Percentiles rank a stretch among this genome's conserved stretches.
These are phyloP conservation scores for Tuber calosporum DNA, from an alignment of 495 filamentous ascomycete genomes.

Conservation along the genomic window DNA sequence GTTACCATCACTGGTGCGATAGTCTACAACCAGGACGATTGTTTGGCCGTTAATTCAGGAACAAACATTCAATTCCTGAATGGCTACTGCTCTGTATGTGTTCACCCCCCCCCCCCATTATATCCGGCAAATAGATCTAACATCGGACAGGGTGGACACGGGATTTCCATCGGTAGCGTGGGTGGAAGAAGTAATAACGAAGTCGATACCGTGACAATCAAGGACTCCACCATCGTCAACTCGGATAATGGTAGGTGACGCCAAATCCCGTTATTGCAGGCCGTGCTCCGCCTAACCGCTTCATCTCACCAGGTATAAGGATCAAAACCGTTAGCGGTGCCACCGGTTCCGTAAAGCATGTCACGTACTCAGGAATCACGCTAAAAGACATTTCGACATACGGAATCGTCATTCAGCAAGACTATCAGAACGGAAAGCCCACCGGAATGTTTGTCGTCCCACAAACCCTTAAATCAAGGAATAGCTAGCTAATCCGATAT, in stretches of 20 bases:
- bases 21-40: conserved; percentile 60
- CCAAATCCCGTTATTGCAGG: background rate
- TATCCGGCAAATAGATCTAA: conserved; percentile 47
- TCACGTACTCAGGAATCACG: conserved; percentile 57
- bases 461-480: background rate
- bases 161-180: conserved; percentile 63
- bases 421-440: conserved; percentile 58
- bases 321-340: conserved; percentile 58
- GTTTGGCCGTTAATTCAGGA: conserved; percentile 58
- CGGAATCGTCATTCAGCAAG: conserved; percentile 62
- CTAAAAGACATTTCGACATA: conserved; percentile 54
- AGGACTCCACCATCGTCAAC: conserved; percentile 49
- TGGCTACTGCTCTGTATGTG: conserved; percentile 21
- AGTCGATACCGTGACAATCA: conserved; percentile 53
- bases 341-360: conserved; percentile 52
- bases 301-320: conserved; percentile 44
- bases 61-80: conserved; percentile 37
- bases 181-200: conserved; percentile 57
- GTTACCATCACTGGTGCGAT: conserved; percentile 53
- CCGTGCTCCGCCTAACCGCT: background rate
- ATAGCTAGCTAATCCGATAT: conserved; percentile 4
- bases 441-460: conserved; percentile 46
- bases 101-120: conserved; percentile 51
- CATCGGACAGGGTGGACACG: conserved; percentile 55
- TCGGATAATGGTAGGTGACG: conserved; percentile 48